Percentiles rank a stretch among this genome's conserved stretches.
Conservation (phyloP, 1,284 basidiomycete species). For the Irpex rosettiformis region DNA sequence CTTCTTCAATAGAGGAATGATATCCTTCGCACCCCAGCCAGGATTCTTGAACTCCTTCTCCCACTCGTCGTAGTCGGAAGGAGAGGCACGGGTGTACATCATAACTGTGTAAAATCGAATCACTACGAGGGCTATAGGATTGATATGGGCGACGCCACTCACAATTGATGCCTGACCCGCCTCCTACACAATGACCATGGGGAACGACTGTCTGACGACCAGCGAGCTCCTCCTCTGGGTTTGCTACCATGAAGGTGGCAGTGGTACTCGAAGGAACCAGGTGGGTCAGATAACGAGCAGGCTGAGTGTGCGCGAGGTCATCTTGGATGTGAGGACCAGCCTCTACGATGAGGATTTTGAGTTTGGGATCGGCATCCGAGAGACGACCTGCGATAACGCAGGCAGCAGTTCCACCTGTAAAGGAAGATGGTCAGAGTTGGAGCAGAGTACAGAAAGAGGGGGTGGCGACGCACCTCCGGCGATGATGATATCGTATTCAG, state of each 20-base stretch:
- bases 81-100: slow-evolving; percentile 36
- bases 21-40: slow-evolving; percentile 44
- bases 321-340: slow-evolving; percentile 41
- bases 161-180: slow-evolving; percentile 55
- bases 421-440: background rate
- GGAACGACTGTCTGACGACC: slow-evolving; percentile 38
- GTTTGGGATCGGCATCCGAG: slow-evolving; percentile 13
- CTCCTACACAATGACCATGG: slow-evolving; percentile 44
- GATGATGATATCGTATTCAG: slow-evolving; percentile 26
- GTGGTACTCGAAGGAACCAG: slow-evolving; percentile 33
- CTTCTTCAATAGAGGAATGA: slow-evolving; percentile 46
- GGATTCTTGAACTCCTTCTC: slow-evolving; percentile 37
- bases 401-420: slow-evolving; percentile 12
- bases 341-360: slow-evolving; percentile 34
- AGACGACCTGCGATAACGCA: slow-evolving; percentile 13
- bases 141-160: slow-evolving; percentile 16
- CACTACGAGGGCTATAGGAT: background rate
- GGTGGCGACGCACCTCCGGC: slow-evolving; percentile 24
- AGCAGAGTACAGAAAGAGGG: background rate
- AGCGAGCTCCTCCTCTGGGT: slow-evolving; percentile 37
- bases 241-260: slow-evolving; percentile 35
- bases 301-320: slow-evolving; percentile 40
- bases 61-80: slow-evolving; percentile 53
- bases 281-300: slow-evolving; percentile 38
- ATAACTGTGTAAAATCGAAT: slow-evolving; percentile 1